Evolutionary conservation across 2,329 filamentous ascomycete species (phyloP), one percentile per base, ranked within the genome.

Genomic region (Neodidymelliopsis sp.): DNA sequence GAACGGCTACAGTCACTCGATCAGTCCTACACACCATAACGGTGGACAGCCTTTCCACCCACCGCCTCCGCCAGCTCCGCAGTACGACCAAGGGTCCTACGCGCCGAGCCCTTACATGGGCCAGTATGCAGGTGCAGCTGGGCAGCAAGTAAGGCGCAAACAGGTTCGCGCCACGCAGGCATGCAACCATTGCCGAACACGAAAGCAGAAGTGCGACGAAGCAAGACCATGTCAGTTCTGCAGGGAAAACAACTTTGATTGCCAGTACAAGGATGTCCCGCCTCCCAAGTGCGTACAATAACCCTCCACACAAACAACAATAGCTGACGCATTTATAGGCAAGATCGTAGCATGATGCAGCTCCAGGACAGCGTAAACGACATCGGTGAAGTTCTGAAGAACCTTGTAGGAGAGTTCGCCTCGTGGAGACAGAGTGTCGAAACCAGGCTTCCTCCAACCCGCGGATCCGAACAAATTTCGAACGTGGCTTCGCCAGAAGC

Each of bases 181-280:
- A 27, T 99, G 94, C 73, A 74, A 75, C 50, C 65, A 73, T 43
- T 75, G 73, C 45, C 69, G 73, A 43, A 60, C 66, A 36, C 69
- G 72, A 27, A 75, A 75, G 53, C 73, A 75, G 49, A 75, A 74
- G 48, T 75, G 73, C 49, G 72, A 74, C 54, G 73, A 75, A 56
- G 62, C 65, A 11, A 60, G 70, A 31, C 72, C 73, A 5, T 75
- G 73, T 49, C 64, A 69, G 43, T 85, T 86, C 63, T 99, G 94
- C 71, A 88, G 88, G 63, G 92, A 97, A 60, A 95, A 95, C 69
- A 86, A 83, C 58, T 81, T 91, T 23, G 81, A 86, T 42, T 99
- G 94, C 77, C 87, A 90, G 72, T 97, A 97, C 72, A 86, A 92
- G 58, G 92, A 97, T 66, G 88, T 94, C 5, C 89, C 91, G 16